phyloP scores from a whole-genome alignment of 441 rosid species.

The Erodium moschatum region DNA sequence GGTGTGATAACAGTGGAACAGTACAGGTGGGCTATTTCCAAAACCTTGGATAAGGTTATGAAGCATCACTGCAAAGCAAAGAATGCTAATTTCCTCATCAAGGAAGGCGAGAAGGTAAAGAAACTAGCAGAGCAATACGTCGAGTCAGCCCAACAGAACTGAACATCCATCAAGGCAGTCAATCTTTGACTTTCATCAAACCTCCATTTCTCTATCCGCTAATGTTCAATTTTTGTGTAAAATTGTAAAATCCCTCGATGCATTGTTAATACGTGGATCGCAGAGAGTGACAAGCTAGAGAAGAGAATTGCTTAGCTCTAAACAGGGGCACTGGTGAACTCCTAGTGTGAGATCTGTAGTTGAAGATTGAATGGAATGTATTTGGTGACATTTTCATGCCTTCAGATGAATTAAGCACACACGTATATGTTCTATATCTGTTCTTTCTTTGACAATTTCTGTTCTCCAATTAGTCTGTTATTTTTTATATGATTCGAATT shows the following conservation, averaged over 20 bases:
- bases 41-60: constrained; percentile 86
- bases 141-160: constrained; percentile 58
- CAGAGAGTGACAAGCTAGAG: not conserved
- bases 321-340: not conserved
- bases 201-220: not conserved
- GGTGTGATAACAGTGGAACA: constrained; percentile 72
- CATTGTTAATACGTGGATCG: not conserved
- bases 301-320: constrained; percentile 4
- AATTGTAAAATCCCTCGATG: not conserved
- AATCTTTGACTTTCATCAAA: not conserved
- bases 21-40: constrained; percentile 88
- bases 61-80: constrained; percentile 74
- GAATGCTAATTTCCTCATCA: constrained; percentile 77
- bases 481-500: too few species aligned
- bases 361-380: not conserved
- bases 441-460: too few species aligned
- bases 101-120: constrained; percentile 97
- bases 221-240: not conserved
- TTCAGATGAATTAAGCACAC: too few species aligned
- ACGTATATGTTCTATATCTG: too few species aligned
- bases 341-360: not conserved
- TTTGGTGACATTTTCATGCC: not conserved
- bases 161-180: not conserved
- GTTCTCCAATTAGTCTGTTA: too few species aligned
- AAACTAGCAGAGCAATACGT: constrained; percentile 94